These are phyloP conservation scores for Obelidium mucronatum DNA, from an alignment of 192 early-diverging fungal genomes.

Conservation along the genomic window DNA sequence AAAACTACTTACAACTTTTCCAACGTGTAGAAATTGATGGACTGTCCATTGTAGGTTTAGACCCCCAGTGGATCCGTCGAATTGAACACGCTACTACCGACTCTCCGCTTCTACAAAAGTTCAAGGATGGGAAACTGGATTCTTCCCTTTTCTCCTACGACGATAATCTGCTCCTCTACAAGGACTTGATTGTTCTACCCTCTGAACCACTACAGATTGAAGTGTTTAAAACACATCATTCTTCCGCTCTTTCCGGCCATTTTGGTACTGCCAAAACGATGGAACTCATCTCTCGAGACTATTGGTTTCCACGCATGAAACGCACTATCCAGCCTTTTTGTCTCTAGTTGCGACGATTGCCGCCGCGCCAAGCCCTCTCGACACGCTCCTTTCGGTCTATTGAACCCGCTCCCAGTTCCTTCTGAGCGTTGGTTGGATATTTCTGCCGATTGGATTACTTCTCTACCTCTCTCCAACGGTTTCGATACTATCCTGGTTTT, in stretches of 20 bases:
- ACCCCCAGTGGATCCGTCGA: background rate
- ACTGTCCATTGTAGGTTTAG: background rate
- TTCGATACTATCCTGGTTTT: slow-evolving; percentile 53
- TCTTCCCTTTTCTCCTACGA: background rate
- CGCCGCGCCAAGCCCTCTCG: background rate
- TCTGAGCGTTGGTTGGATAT: background rate
- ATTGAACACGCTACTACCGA: background rate
- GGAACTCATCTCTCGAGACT: slow-evolving; percentile 8
- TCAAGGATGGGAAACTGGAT: background rate
- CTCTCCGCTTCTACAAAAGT: background rate
- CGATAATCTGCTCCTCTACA: background rate
- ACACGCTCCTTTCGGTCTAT: slow-evolving; percentile 39
- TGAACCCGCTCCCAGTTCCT: slow-evolving; percentile 17
- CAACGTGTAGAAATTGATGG: background rate
- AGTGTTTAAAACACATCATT: background rate
- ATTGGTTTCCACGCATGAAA: background rate
- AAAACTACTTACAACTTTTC: background rate
- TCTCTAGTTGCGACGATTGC: slow-evolving; percentile 8
- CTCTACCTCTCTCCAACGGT: too few species aligned
- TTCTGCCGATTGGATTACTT: slow-evolving; percentile 6
- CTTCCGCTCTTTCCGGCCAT: background rate
- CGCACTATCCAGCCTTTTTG: background rate
- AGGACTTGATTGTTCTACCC: background rate
- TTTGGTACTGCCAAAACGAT: background rate
- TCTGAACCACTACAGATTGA: background rate